Conservation (phyloP, 495 filamentous ascomycete species). For the Penicillium arizonense region DNA sequence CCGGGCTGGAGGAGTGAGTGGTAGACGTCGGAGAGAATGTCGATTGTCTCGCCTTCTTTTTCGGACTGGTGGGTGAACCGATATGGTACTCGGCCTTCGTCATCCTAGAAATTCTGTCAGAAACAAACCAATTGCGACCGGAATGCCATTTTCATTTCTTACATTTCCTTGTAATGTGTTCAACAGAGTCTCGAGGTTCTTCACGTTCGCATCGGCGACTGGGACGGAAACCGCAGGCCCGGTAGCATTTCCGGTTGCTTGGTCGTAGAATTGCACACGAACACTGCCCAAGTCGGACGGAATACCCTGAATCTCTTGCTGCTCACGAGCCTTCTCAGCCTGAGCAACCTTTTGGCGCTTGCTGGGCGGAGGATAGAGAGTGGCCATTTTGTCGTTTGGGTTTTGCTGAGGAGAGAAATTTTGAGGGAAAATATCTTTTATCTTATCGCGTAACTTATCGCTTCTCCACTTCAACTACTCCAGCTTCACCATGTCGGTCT, state of each 20-base stretch:
- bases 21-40: slow-evolving; percentile 70
- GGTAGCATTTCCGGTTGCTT: slow-evolving; percentile 66
- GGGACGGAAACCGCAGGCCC: slow-evolving; percentile 76
- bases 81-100: slow-evolving; percentile 81
- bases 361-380: slow-evolving; percentile 80
- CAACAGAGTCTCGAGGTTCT: slow-evolving; percentile 87
- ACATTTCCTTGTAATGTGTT: slow-evolving; percentile 84
- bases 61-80: slow-evolving; percentile 72
- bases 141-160: slow-evolving; percentile 31
- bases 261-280: slow-evolving; percentile 84
- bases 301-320: slow-evolving; percentile 72
- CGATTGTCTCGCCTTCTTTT: slow-evolving; percentile 53
- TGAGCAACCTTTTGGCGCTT: slow-evolving; percentile 82
- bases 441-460: slow-evolving; percentile 12
- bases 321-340: slow-evolving; percentile 66
- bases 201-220: slow-evolving; percentile 79
- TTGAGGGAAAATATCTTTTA: slow-evolving; percentile 14
- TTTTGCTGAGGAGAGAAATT: slow-evolving; percentile 21
- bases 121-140: background rate
- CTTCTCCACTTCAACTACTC: slow-evolving; percentile 1
- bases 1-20: slow-evolving; percentile 64
- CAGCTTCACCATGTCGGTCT: background rate
- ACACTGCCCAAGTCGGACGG: slow-evolving; percentile 74
- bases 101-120: slow-evolving; percentile 47
- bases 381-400: slow-evolving; percentile 65